A percentile compares a stretch with the other conserved stretches of the same genome.
Conservation (phyloP, 306 rosid genomes). For the Neltuma alba region DNA sequence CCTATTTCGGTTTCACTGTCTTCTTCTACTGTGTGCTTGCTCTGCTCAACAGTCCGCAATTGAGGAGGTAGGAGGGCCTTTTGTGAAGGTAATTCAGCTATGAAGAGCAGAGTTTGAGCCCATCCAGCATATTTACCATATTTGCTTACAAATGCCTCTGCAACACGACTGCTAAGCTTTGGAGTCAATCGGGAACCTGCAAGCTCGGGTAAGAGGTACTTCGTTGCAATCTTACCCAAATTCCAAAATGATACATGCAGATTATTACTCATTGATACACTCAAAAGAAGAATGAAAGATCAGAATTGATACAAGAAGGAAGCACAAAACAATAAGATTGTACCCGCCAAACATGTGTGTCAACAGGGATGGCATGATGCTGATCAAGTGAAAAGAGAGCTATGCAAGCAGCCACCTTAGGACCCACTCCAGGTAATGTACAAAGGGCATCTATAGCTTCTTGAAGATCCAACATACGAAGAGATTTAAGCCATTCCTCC, state of each 20-base stretch:
- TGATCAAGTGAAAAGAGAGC: conserved; percentile 98
- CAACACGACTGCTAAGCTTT: conserved; percentile 72
- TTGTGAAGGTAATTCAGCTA: conserved; percentile 91
- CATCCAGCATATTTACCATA: conserved; percentile 97
- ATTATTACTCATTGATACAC: conserved; percentile 26
- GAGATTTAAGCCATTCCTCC: conserved; percentile 80
- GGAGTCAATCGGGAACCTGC: conserved; percentile 86
- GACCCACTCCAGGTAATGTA: conserved; percentile 91
- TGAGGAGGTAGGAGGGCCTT: conserved; percentile 63
- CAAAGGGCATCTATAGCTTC: conserved; percentile 65
- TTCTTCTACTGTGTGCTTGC: conserved; percentile 47
- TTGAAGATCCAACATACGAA: conserved; percentile 64
- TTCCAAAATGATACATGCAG: conserved; percentile 20
- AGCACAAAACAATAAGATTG: conserved; percentile 18
- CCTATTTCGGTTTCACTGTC: conserved; percentile 27
- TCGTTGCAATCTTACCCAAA: conserved; percentile 79
- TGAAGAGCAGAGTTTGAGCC: conserved; percentile 92
- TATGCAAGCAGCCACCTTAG: conserved; percentile 94
- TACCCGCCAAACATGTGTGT: conserved; percentile 96
- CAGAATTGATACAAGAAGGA: conserved; percentile 17
- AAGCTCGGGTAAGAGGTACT: conserved; percentile 88
- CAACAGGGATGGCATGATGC: conserved; percentile 94
- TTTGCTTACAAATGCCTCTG: conserved; percentile 82
- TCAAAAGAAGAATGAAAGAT: background rate
- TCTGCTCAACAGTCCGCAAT: conserved; percentile 45